Percentiles rank a stretch among this genome's conserved stretches.
Conservation (phyloP, 1,139 yeast genomes). For the Lodderomyces parapsilosis region DNA sequence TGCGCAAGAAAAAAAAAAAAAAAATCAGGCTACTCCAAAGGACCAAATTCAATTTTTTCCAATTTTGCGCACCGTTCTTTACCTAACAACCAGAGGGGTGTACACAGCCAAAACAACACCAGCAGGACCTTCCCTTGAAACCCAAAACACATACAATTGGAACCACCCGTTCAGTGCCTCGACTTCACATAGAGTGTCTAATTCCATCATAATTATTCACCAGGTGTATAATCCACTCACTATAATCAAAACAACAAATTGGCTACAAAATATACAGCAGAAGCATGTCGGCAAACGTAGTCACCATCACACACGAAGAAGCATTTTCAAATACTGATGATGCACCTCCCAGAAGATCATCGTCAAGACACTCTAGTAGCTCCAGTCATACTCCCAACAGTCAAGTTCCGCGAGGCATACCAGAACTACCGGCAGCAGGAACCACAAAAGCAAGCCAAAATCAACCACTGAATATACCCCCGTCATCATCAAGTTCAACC, state of each 20-base stretch:
- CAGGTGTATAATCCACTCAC: no score
- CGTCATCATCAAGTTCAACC: slow-evolving; percentile 6
- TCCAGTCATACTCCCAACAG: neutral
- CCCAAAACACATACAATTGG: neutral
- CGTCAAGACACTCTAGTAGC: slow-evolving; percentile 1
- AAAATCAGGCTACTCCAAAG: neutral
- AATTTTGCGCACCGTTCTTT: neutral
- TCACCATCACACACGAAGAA: neutral
- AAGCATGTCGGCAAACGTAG: slow-evolving; percentile 1
- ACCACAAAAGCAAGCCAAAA: neutral
- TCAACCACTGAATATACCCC: slow-evolving; percentile 1
- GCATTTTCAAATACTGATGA: neutral
- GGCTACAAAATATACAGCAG: neutral
- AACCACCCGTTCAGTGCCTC: no score
- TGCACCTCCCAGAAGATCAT: slow-evolving; percentile 1
- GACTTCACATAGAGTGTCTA: no score
- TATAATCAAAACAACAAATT: no score
- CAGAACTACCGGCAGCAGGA: slow-evolving; percentile 5
- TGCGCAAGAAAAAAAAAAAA: neutral
- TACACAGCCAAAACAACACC: neutral
- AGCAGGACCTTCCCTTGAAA: neutral
- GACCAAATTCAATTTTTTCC: neutral
- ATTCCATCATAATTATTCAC: no score
- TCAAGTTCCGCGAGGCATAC: neutral
- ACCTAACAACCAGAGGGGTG: neutral